These are phyloP conservation scores for Magnolia sinica DNA, from an alignment of 164 flowering plant species.

Conservation along the genomic window DNA sequence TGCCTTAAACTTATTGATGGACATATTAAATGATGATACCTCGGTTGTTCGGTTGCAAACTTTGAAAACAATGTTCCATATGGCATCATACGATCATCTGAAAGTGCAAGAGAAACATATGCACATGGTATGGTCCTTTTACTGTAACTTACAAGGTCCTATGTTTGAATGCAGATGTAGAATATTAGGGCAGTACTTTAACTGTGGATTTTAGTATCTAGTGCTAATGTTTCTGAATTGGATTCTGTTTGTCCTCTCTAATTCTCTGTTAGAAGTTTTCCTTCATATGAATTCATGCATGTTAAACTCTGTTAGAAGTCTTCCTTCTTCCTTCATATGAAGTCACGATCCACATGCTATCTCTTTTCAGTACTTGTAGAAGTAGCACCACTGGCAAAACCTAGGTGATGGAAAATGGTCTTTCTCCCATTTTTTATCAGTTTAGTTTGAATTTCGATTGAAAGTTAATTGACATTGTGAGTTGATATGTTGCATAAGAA, in stretches of 20 bases:
- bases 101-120: conserved; percentile 55
- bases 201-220: not conserved
- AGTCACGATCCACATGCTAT: too few species aligned
- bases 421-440: too few species aligned
- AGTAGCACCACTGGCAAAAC: too few species aligned
- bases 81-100: conserved; percentile 44
- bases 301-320: not conserved
- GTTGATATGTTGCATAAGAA: too few species aligned
- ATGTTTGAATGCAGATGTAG: not conserved
- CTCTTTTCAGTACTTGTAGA: too few species aligned
- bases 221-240: not conserved
- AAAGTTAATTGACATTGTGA: too few species aligned
- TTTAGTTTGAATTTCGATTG: too few species aligned
- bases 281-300: not conserved
- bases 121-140: conserved; percentile 56
- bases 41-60: conserved; percentile 54
- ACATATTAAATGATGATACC: conserved; percentile 75
- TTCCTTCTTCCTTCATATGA: not conserved
- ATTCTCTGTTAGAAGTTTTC: not conserved
- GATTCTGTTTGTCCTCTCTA: not conserved
- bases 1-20: conserved; percentile 61
- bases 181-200: not conserved
- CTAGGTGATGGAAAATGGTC: too few species aligned
- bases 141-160: not conserved
- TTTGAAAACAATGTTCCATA: conserved; percentile 54